A percentile compares a stretch with the other conserved stretches of the same genome.
Conservation (phyloP, 2,329 filamentous ascomycete species). For the Camptophora hylomeconis region DNA sequence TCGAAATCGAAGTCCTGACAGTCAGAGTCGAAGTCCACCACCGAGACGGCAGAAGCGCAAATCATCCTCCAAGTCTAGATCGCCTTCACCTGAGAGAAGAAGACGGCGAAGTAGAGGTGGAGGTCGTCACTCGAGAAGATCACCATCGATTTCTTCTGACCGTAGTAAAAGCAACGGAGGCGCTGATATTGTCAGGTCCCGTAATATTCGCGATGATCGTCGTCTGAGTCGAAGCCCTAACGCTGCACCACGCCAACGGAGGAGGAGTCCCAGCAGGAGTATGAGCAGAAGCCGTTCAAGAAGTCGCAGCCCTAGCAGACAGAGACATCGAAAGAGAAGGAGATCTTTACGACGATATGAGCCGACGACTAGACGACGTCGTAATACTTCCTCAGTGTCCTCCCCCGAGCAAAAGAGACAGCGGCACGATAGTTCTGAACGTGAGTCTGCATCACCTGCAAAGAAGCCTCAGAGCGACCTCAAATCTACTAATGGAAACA, state of each 20-base stretch:
- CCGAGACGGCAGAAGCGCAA: slow-evolving; percentile 17
- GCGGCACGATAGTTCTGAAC: too few species aligned
- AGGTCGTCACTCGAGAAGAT: slow-evolving; percentile 28
- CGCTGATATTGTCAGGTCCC: slow-evolving; percentile 38
- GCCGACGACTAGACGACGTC: slow-evolving; percentile 27
- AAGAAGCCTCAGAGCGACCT: too few species aligned
- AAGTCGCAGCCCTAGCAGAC: slow-evolving; percentile 15
- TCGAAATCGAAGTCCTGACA: slow-evolving; percentile 27
- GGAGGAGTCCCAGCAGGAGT: slow-evolving; percentile 20
- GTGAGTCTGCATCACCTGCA: slow-evolving; percentile 8
- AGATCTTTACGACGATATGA: slow-evolving; percentile 34
- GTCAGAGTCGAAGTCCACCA: slow-evolving; percentile 25
- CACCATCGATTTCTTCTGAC: slow-evolving; percentile 30
- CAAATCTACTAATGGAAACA: too few species aligned
- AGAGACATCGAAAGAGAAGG: slow-evolving; percentile 27
- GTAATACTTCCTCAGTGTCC: slow-evolving; percentile 30
- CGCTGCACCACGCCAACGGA: slow-evolving; percentile 21
- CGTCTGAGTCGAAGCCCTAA: slow-evolving; percentile 28
- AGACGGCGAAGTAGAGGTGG: slow-evolving; percentile 20
- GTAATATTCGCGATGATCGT: slow-evolving; percentile 28
- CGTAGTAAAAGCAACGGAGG: slow-evolving; percentile 29
- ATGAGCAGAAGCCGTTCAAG: slow-evolving; percentile 17
- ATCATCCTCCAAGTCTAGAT: slow-evolving; percentile 23
- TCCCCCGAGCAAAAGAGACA: slow-evolving; percentile 29
- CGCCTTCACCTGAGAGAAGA: slow-evolving; percentile 21